These are phyloP conservation scores for Microdochium nivale DNA, from an alignment of 2,329 filamentous ascomycete species.

Conservation along the genomic window DNA sequence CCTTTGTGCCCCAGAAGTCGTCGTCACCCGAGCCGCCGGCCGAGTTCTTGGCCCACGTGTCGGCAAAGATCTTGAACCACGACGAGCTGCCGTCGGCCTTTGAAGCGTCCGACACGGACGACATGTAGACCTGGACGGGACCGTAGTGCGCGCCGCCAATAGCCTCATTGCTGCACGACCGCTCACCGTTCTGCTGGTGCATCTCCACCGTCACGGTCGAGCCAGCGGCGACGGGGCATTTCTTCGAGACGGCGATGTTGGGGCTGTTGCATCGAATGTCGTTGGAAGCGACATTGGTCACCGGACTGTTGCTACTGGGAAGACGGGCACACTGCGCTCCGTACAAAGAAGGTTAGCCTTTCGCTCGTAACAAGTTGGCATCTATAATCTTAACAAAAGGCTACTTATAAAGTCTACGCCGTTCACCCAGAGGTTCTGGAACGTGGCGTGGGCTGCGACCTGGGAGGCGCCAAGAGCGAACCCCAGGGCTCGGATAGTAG, in stretches of 20 bases:
- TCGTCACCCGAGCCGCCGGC: slow-evolving; percentile 26
- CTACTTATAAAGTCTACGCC: slow-evolving; percentile 22
- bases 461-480: neutral
- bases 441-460: slow-evolving; percentile 31
- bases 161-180: slow-evolving; percentile 28
- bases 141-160: slow-evolving; percentile 35
- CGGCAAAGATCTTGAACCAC: slow-evolving; percentile 36
- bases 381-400: neutral
- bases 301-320: slow-evolving; percentile 23
- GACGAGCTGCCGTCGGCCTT: slow-evolving; percentile 20
- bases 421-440: slow-evolving; percentile 41
- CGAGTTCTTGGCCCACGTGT: slow-evolving; percentile 29
- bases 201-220: slow-evolving; percentile 46
- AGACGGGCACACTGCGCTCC: slow-evolving; percentile 36
- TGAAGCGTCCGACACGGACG: slow-evolving; percentile 27
- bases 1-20: slow-evolving; percentile 37
- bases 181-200: slow-evolving; percentile 32
- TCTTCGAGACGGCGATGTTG: slow-evolving; percentile 43
- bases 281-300: slow-evolving; percentile 26
- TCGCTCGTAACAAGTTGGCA: neutral
- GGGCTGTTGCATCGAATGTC: slow-evolving; percentile 34
- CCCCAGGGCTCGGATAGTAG: neutral
- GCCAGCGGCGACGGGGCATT: slow-evolving; percentile 38
- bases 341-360: slow-evolving; percentile 17
- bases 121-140: slow-evolving; percentile 31